Evolutionary conservation across 192 early-diverging fungal genomes (phyloP), one percentile per base, ranked within the genome.

Genomic region (Coemansia javaensis): DNA sequence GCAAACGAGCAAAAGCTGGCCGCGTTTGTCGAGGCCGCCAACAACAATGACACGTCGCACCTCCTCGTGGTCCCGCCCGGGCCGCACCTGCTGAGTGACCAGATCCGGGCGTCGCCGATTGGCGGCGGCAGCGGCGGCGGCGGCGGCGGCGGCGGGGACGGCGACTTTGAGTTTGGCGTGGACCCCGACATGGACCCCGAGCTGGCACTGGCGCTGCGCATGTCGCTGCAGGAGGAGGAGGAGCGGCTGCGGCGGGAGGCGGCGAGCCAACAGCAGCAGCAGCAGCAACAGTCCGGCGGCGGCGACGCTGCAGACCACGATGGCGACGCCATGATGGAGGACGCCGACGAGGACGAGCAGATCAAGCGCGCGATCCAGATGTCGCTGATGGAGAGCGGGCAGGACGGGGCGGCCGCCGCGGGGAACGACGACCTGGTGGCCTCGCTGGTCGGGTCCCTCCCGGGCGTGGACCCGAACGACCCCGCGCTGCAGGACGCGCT

Each of bases 101-200:
- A 89, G 38, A 74, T 98, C 20, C 77, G 95, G 16, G 81, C 81
- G 16, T 90, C 90, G 28, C 85, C 91, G 16, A 96, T 98, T 45
- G 70, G 94, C 23, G 80, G 86, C 25, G 90, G 85, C 21, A 85
- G 92, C 47, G 89, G 89, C 20, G 72, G 79, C 13, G 51, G 62
- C 14, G 82, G 79, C 6, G 75, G 73, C 44, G 75, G 71, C 14
- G 82, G 79, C 18, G 82, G 80, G 47, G 53, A 30, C 35, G 57
- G 36, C 6, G 81, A 72, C 15, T 96, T 90, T 79, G 93, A 92
- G 44, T 94, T 93, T 84, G 91, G 90, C 0, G 89, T 94, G 21
- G 95, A 98, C 57, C 89, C 91, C 28, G 90, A 80, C 46, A 65
- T 94, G 53, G 95, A 98, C 62, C 94, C 93, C 7, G 95, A 97